phyloP scores from a whole-genome alignment of 805 yeast genomes.

The Metschnikowia arizonensis region DNA sequence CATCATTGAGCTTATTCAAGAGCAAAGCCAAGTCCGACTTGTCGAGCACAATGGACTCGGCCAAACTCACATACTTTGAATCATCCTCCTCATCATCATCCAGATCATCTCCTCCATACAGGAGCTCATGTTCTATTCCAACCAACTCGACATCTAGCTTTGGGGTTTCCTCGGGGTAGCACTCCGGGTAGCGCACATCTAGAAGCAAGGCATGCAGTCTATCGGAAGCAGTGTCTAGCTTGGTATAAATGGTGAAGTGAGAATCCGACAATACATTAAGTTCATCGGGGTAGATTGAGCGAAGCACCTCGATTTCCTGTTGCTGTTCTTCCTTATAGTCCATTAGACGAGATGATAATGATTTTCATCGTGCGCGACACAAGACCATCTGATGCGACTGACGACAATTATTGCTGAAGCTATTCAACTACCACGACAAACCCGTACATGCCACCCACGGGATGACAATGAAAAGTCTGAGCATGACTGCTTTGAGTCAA shows the following conservation, averaged over 20 bases:
- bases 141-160: slow-evolving; percentile 40
- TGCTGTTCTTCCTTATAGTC: slow-evolving; percentile 77
- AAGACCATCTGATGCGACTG: too few species aligned
- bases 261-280: slow-evolving; percentile 44
- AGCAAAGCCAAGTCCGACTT: slow-evolving; percentile 42
- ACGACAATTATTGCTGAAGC: too few species aligned
- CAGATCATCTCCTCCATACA: slow-evolving; percentile 24
- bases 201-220: slow-evolving; percentile 54
- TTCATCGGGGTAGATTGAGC: slow-evolving; percentile 93
- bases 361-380: slow-evolving; percentile 3
- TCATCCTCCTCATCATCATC: slow-evolving; percentile 24
- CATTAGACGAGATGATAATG: slow-evolving; percentile 44
- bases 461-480: too few species aligned
- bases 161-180: slow-evolving; percentile 81
- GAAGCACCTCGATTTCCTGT: slow-evolving; percentile 86
- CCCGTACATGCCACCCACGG: too few species aligned
- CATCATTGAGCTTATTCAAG: slow-evolving; percentile 42
- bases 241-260: slow-evolving; percentile 54
- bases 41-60: slow-evolving; percentile 57
- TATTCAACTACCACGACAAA: too few species aligned
- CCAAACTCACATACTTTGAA: slow-evolving; percentile 44
- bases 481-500: too few species aligned
- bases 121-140: slow-evolving; percentile 35
- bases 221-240: slow-evolving; percentile 64
- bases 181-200: slow-evolving; percentile 66